Base-by-base conservation (phyloP, 2,329 filamentous ascomycete genomes). In the Magnaporthiopsis rhizophila region DNA sequence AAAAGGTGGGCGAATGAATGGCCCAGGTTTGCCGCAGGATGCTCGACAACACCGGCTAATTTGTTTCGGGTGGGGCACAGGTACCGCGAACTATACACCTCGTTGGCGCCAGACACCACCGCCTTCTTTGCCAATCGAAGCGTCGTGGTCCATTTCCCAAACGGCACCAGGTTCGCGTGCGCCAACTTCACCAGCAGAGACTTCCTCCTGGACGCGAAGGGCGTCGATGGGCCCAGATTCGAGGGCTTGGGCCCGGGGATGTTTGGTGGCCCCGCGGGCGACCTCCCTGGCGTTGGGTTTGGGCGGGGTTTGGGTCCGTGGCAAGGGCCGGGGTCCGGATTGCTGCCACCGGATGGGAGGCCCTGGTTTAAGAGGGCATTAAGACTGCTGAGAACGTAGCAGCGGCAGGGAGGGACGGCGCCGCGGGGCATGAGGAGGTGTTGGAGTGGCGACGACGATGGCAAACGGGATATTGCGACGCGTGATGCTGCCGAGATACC, bases 101-200 rank as follows among this genome's bases (percentile, higher is more conserved):
- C 86, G 3, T 81, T 85, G 45, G 70, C 76, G 57, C 72, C 78
- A 11, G 81, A 79, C 50, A 74, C 79, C 57, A 78, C 78, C 9
- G 77, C 83, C 62, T 90, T 86, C 78, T 90, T 86, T 78, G 86
- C 85, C 58, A 86, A 89, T 76, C 81, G 83, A 65, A 87, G 84
- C 66, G 74, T 90, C 65, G 86, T 88, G 59, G 70, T 90, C 65
- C 87, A 90, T 76, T 86, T 81, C 68, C 77, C 78, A 69, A 87
- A 88, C 78, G 84, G 80, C 74, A 87, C 84, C 1, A 82, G 87
- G 67, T 82, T 89, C 69, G 81, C 81, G 9, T 89, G 87, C 71
- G 86, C 85, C 74, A 87, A 86, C 79, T 88, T 89, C 8, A 53
- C 6, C 45, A 11, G 21, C 18, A n/a, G n/a, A 11, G 45, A 21